A percentile compares a stretch with the other conserved stretches of the same genome.
phyloP scores from a whole-genome alignment of 495 filamentous ascomycete species.

The Penicillium roqueforti region DNA sequence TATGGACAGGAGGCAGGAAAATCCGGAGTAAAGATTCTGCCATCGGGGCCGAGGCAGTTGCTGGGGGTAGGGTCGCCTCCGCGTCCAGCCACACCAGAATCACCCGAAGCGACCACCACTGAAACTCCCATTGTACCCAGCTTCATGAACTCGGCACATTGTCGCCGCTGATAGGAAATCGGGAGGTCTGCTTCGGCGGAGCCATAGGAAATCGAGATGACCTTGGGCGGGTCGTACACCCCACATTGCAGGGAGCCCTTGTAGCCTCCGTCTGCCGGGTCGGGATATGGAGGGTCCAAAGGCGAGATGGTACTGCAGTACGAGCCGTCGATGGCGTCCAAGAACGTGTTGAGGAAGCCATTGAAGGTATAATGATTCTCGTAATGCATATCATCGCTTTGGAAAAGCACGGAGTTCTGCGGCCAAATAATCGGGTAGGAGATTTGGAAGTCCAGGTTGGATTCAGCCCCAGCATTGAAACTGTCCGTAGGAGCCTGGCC shows the following conservation, averaged over 20 bases:
- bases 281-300: slow-evolving; percentile 53
- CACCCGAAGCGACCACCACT: slow-evolving; percentile 57
- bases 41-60: slow-evolving; percentile 37
- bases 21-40: slow-evolving; percentile 44
- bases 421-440: slow-evolving; percentile 54
- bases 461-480: slow-evolving; percentile 40
- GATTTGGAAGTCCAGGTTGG: slow-evolving; percentile 50
- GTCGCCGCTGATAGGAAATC: slow-evolving; percentile 49
- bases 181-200: slow-evolving; percentile 49
- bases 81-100: slow-evolving; percentile 53
- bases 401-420: slow-evolving; percentile 55
- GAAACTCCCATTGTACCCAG: slow-evolving; percentile 60
- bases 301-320: slow-evolving; percentile 44
- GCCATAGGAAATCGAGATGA: slow-evolving; percentile 58
- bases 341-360: slow-evolving; percentile 46
- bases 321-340: slow-evolving; percentile 59
- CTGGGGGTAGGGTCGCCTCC: slow-evolving; percentile 33
- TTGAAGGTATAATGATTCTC: slow-evolving; percentile 36
- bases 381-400: slow-evolving; percentile 54
- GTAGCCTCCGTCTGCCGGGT: slow-evolving; percentile 50
- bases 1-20: slow-evolving; percentile 51
- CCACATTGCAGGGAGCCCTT: slow-evolving; percentile 59
- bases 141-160: slow-evolving; percentile 62
- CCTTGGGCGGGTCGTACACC: slow-evolving; percentile 53
- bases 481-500: slow-evolving; percentile 29